phyloP scores from a whole-genome alignment of 1,284 basidiomycete species.

The Fomitopsis schrenkii region DNA sequence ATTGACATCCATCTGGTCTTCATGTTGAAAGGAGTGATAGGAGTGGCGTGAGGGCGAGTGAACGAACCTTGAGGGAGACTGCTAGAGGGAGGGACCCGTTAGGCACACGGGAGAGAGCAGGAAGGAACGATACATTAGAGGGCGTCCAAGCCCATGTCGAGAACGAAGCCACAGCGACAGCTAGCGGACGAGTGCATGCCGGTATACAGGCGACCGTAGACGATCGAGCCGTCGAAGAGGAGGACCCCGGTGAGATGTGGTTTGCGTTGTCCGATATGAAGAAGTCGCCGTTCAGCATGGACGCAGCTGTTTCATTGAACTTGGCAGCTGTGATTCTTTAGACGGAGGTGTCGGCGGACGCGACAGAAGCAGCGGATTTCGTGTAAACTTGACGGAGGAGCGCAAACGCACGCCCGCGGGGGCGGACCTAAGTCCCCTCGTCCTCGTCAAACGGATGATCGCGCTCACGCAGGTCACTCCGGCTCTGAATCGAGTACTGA shows the following conservation, averaged over 20 bases:
- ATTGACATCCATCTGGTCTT: no score
- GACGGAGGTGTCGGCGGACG: constrained; percentile 2
- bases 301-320: neutral
- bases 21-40: no score
- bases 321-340: constrained; percentile 8
- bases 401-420: constrained; percentile 29
- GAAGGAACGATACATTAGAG: no score
- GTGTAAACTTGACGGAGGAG: constrained; percentile 50
- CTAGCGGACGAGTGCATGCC: constrained; percentile 90
- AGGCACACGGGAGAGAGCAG: no score
- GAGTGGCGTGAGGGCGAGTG: no score
- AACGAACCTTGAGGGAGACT: no score
- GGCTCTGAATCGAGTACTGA: no score
- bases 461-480: no score
- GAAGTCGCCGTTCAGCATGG: constrained; percentile 4
- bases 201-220: constrained; percentile 87
- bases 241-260: constrained; percentile 42
- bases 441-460: no score
- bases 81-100: no score
- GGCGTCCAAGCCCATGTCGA: no score
- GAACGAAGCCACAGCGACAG: constrained; percentile 58
- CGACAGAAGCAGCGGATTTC: constrained; percentile 14
- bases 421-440: no score
- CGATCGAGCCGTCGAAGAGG: constrained; percentile 68
- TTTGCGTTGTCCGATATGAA: constrained; percentile 44